Conservation (phyloP, 208 protist species). For the Acanthamoeba culbertsoni region DNA sequence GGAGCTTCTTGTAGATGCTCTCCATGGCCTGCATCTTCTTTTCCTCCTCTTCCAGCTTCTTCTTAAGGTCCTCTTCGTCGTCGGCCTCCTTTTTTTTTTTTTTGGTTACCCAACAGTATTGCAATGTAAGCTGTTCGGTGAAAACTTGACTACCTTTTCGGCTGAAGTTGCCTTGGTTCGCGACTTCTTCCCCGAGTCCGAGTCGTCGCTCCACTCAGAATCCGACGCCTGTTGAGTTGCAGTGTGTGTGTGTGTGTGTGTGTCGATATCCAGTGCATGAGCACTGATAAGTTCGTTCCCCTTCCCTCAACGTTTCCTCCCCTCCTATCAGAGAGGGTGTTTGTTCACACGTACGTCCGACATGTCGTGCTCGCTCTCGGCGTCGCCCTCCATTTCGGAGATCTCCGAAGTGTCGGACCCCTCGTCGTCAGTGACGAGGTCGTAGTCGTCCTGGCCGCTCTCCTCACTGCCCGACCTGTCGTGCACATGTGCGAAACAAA, state of each 20-base stretch:
- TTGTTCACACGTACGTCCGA: background rate
- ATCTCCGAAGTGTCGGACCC: conserved; percentile 2
- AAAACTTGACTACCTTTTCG: background rate
- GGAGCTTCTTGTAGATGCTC: background rate
- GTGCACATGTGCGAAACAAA: no score
- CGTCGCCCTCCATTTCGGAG: background rate
- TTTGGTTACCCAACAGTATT: no score
- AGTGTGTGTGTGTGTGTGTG: no score
- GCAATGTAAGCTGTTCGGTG: no score
- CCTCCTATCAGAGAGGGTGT: background rate
- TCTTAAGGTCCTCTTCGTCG: background rate
- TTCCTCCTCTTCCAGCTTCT: background rate
- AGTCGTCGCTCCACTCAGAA: background rate
- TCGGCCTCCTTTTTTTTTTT: background rate
- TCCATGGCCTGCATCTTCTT: conserved; percentile 18
- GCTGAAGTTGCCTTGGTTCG: background rate
- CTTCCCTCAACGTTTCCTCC: no score
- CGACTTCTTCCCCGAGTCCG: background rate
- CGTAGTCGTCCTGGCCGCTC: background rate
- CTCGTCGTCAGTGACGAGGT: conserved; percentile 50
- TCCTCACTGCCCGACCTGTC: background rate
- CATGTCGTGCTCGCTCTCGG: background rate
- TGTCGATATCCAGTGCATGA: no score
- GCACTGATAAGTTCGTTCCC: no score
- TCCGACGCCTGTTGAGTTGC: background rate